Evolutionary conservation across 805 yeast species (phyloP), one percentile per base, ranked within the genome.

Genomic region (Teunomyces barrocoloradensis): DNA sequence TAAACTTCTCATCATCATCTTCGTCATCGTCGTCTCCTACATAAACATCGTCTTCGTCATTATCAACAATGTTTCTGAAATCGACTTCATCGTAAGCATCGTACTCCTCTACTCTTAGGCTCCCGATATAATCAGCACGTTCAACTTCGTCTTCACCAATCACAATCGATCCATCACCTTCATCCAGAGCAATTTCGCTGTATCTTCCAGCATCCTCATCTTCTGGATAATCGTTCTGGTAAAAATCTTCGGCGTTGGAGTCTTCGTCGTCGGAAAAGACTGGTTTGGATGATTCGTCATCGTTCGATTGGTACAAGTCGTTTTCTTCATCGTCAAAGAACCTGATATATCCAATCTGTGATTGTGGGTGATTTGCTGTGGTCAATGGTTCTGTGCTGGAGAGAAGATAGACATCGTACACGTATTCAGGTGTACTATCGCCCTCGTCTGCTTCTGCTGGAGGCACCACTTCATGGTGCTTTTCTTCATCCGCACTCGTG

Each of bases 221-320:
- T 40, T 89, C 96, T 0, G 98, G 98, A 59, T 92, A 92, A 59
- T 92, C 98, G 65, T 94, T 92, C 57, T 82, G 81, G 62, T 92
- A 92, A 59, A 84, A 91, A 46, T 87, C 89, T 68, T 92, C 99
- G 17, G 96, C 96, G 60, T 87, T 87, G 0, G 94, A 86, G 59
- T 87, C 95, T 52, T 87, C 92, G 57, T 87, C 89, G 54, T 86
- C 94, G 0, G 89, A 77, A 18, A 65, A 56, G 2, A 61, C 55
- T 6, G 55, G 46, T 12, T 53, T 53, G 10, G 55, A 43, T 15
- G 57, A 64, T n/a, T 65, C 63, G 4, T 74, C 78, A n/a, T 74
- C 77, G 38, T 63, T 72, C 6, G 65, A 60, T 35, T 61, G 60
- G 45, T 65, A 59, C 20, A 67, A 53, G 2, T 68, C 78, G 11